A percentile compares a stretch with the other conserved stretches of the same genome.
These are phyloP conservation scores for Fusarium sp. DNA, from an alignment of 2,329 filamentous ascomycete genomes.

Conservation along the genomic window DNA sequence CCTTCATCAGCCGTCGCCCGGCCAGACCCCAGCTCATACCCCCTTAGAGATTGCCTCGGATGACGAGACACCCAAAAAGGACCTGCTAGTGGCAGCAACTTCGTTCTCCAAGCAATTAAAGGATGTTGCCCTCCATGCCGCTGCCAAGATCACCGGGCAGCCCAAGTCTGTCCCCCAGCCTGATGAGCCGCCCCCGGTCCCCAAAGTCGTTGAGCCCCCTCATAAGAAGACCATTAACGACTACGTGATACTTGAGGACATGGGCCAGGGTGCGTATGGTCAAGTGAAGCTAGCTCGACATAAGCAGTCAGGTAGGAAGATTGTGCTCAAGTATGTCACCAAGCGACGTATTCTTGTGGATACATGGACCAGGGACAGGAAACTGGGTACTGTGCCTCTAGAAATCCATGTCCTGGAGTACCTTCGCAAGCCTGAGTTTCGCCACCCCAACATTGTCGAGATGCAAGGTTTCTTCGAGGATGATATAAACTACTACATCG, in stretches of 20 bases:
- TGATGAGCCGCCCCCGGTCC: conserved; percentile 52
- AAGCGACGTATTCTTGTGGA: conserved; percentile 97
- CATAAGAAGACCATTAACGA: conserved; percentile 90
- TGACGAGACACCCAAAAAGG: conserved; percentile 62
- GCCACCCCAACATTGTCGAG: conserved; percentile 79
- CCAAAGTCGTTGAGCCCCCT: conserved; percentile 56
- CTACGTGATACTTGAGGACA: conserved; percentile 94
- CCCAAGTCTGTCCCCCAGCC: conserved; percentile 51
- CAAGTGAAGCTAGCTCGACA: conserved; percentile 96
- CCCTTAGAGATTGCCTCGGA: conserved; percentile 72
- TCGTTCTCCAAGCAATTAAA: conserved; percentile 71
- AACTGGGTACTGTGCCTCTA: conserved; percentile 92
- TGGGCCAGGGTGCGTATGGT: conserved; percentile 98
- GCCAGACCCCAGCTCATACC: conserved; percentile 74
- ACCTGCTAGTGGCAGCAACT: conserved; percentile 60
- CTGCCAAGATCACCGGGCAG: conserved; percentile 67
- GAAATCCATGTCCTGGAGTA: conserved; percentile 98
- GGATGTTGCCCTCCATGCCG: conserved; percentile 69
- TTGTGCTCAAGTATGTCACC: conserved; percentile 97
- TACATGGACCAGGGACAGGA: conserved; percentile 96
- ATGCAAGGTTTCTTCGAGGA: conserved; percentile 85
- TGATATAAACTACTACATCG: conserved; percentile 96
- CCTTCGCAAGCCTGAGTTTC: conserved; percentile 80
- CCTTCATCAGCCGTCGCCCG: conserved; percentile 83
- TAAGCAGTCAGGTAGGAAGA: conserved; percentile 85